Percentiles rank a stretch among this genome's conserved stretches.
These are phyloP conservation scores for Pichia ethanolica DNA, from an alignment of 805 yeast genomes.

Conservation along the genomic window DNA sequence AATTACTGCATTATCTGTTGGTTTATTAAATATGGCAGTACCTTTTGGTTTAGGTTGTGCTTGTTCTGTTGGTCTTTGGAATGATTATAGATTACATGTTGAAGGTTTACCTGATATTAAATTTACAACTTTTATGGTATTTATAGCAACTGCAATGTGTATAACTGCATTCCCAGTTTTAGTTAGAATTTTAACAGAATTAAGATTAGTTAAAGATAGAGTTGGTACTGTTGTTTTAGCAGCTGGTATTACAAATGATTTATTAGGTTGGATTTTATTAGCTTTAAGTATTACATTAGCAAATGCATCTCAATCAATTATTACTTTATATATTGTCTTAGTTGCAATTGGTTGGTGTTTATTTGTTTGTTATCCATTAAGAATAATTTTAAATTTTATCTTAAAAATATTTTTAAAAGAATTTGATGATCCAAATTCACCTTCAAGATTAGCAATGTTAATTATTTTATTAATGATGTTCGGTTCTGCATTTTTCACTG, in stretches of 20 bases:
- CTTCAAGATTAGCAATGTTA: conserved; percentile 55
- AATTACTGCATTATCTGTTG: conserved; percentile 59
- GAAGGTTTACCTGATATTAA: conserved; percentile 33
- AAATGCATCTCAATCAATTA: conserved; percentile 60
- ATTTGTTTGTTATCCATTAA: conserved; percentile 50
- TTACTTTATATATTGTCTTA: conserved; percentile 60
- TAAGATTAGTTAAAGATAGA: conserved; percentile 60
- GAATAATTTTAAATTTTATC: conserved; percentile 38
- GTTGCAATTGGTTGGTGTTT: conserved; percentile 65
- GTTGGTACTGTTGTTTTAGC: conserved; percentile 71
- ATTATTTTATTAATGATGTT: conserved; percentile 50
- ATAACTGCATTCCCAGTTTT: conserved; percentile 83
- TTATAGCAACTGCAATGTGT: conserved; percentile 76
- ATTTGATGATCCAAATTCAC: conserved; percentile 46
- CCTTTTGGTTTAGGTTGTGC: conserved; percentile 79
- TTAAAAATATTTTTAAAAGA: conserved; percentile 35
- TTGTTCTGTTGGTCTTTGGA: conserved; percentile 59
- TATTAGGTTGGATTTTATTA: conserved; percentile 73
- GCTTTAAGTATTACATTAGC: conserved; percentile 74
- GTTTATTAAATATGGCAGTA: conserved; percentile 62
- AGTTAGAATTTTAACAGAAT: conserved; percentile 69
- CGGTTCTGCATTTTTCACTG: conserved; percentile 68
- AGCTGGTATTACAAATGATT: conserved; percentile 76
- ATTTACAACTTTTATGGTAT: conserved; percentile 71
- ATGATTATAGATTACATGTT: conserved; percentile 38